phyloP scores from a whole-genome alignment of 805 yeast genomes.

The Starmerella sp. region DNA sequence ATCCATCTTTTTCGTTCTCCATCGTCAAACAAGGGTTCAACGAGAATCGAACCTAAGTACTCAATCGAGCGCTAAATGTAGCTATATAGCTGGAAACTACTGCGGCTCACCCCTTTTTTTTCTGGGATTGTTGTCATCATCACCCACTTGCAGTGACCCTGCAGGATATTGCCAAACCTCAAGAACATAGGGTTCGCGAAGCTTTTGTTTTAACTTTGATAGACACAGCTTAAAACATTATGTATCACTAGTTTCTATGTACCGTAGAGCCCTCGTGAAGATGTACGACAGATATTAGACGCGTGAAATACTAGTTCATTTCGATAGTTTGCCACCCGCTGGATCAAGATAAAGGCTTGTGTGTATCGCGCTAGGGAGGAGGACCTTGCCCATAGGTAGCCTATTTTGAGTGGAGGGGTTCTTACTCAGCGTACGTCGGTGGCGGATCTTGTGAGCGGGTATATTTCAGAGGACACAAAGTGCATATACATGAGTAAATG shows the following conservation, averaged over 20 bases:
- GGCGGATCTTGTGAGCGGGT: not conserved
- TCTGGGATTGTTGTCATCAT: not conserved
- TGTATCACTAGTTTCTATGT: too few relatives aligned
- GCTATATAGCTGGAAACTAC: not conserved
- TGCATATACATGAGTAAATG: too few relatives aligned
- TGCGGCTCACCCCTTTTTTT: not conserved
- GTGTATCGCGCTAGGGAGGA: not conserved
- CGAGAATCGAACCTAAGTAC: not conserved
- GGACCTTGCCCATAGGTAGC: not conserved
- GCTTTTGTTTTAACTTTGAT: too few relatives aligned
- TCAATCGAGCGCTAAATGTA: not conserved
- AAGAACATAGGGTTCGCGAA: too few relatives aligned
- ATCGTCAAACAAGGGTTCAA: not conserved
- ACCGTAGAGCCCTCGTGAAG: too few relatives aligned
- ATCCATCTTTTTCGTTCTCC: slow-evolving; percentile 1
- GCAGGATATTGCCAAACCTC: not conserved
- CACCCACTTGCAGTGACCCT: not conserved
- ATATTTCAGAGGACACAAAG: too few relatives aligned
- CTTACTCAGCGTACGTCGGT: not conserved
- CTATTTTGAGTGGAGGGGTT: not conserved
- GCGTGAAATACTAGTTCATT: too few relatives aligned
- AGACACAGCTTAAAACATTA: too few relatives aligned
- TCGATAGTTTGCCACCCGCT: too few relatives aligned
- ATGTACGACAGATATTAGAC: too few relatives aligned
- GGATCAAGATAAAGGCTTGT: not conserved